Evolutionary conservation across 1,284 basidiomycete genomes (phyloP), one percentile per base, ranked within the genome.

Genomic region (Ustilago shanxiensis): DNA sequence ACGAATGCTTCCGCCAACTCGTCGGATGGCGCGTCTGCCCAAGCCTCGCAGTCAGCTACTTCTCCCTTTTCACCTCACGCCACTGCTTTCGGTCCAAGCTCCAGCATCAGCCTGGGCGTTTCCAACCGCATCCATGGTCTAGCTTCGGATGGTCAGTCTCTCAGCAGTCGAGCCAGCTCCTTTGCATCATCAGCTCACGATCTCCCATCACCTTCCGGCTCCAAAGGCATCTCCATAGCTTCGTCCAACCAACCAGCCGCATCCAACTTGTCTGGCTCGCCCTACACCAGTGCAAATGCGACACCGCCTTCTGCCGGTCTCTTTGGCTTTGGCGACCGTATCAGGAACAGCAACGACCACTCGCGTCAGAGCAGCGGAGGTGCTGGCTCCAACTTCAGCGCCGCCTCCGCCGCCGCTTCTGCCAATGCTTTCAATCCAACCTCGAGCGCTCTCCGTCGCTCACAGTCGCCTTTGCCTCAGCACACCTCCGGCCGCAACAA

Each of bases 51-150:
- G 11, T 20, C 37, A 2, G 49, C 59, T 2, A 58, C 59, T 14
- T 73, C 71, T 10, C 71, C 71, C 14, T 73, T 67, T 49, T 73
- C 65, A 24, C 54, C 60, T 1, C 71, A 73, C 33, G 71, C 71
- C 33, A 51, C 45, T 29, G 61, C 57, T 2, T 67, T 66, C 29
- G 65, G 57, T 57, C 64, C 71, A 3, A 26, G 29, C 3, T 11
- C 31, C 33, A 47, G 49, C 18, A 50, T 49, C n/a, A 55, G n/a
- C 26, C 35, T 61, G 11, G 53, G 49, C 33, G 11, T 35, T 26
- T 60, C 60, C 3, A 54, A 33, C 31, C 60, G 56, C 22, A 31
- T 63, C 14, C 60, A 69, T 18, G 60, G 60, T n/a, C 5, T 62
- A 1, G 37, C 50, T 22, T 59, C 56, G 5, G 60, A 62, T 22